Percentiles rank a stretch among this genome's conserved stretches.
Conservation (phyloP, 768 basidiomycete genomes). For the Termitomyces sp. region DNA sequence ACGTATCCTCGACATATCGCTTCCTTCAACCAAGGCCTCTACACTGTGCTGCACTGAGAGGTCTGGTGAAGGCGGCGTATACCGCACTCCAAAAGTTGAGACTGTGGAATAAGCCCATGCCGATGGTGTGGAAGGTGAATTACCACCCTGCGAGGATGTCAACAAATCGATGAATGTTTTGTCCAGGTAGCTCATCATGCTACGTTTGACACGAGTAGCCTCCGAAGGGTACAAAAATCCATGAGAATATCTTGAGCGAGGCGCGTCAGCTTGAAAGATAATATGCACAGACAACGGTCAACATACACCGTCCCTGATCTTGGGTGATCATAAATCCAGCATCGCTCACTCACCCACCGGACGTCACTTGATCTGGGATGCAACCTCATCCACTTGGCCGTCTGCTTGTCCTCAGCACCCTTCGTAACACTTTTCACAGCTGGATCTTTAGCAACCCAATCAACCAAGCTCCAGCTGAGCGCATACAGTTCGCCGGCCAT, state of each 20-base stretch:
- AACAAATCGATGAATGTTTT: constrained; percentile 31
- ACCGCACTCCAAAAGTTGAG: constrained; percentile 75
- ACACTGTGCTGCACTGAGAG: constrained; percentile 67
- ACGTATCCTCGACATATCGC: constrained; percentile 66
- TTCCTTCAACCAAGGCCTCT: constrained; percentile 92
- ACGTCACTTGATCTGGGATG: constrained; percentile 79
- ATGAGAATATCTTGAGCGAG: constrained; percentile 72
- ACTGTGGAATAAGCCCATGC: constrained; percentile 54
- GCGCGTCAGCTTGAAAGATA: background rate
- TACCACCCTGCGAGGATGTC: constrained; percentile 21
- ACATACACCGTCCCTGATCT: constrained; percentile 88
- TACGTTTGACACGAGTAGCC: constrained; percentile 59
- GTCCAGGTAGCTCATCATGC: constrained; percentile 49
- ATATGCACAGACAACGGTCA: background rate
- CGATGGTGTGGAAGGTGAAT: constrained; percentile 38
- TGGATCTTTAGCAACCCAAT: constrained; percentile 79
- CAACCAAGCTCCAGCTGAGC: constrained; percentile 81
- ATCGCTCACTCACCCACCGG: constrained; percentile 87
- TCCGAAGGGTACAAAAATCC: constrained; percentile 94
- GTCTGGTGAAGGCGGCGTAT: constrained; percentile 61
- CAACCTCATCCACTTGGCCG: constrained; percentile 84
- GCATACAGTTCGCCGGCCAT: constrained; percentile 96
- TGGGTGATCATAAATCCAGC: constrained; percentile 99
- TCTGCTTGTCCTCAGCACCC: constrained; percentile 92
- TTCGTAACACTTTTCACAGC: constrained; percentile 57